These are phyloP conservation scores for Syzygium aromaticum DNA, from an alignment of 345 rosid species.

Conservation along the genomic window DNA sequence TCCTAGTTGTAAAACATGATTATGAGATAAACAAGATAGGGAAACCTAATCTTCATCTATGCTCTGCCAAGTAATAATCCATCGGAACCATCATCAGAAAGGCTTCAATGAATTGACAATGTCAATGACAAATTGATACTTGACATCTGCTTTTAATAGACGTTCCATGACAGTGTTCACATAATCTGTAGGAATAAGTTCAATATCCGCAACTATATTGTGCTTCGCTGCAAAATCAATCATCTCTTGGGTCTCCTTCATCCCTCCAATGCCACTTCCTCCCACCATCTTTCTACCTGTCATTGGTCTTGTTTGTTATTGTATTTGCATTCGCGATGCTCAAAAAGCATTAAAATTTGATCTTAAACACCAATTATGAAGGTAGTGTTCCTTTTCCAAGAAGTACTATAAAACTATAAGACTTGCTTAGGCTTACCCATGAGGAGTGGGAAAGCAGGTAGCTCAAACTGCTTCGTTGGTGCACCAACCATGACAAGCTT, in stretches of 20 bases:
- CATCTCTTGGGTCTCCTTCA: constrained; percentile 29
- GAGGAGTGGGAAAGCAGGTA: constrained; percentile 17
- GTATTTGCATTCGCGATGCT: not conserved
- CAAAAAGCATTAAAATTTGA: not conserved
- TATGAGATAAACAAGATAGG: not conserved
- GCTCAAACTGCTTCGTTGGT: constrained; percentile 36
- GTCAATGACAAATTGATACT: constrained; percentile 20
- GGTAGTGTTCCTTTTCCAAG: not conserved
- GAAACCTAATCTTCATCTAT: not conserved
- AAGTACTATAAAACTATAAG: not conserved
- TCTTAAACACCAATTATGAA: not conserved
- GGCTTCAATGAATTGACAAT: constrained; percentile 3
- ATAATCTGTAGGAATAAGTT: constrained; percentile 14
- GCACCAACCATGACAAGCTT: constrained; percentile 45
- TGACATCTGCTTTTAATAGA: constrained; percentile 5
- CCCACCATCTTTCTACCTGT: constrained; percentile 15
- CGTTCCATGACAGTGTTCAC: constrained; percentile 17
- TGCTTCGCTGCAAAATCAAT: constrained; percentile 16
- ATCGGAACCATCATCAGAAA: not conserved
- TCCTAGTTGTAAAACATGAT: not conserved
- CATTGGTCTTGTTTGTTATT: not conserved
- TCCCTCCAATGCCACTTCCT: constrained; percentile 10
- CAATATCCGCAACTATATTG: constrained; percentile 3
- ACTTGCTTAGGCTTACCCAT: constrained; percentile 14
- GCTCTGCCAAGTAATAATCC: not conserved